These are phyloP conservation scores for Candida nonsorbophila DNA, from an alignment of 805 yeast species.

Conservation along the genomic window DNA sequence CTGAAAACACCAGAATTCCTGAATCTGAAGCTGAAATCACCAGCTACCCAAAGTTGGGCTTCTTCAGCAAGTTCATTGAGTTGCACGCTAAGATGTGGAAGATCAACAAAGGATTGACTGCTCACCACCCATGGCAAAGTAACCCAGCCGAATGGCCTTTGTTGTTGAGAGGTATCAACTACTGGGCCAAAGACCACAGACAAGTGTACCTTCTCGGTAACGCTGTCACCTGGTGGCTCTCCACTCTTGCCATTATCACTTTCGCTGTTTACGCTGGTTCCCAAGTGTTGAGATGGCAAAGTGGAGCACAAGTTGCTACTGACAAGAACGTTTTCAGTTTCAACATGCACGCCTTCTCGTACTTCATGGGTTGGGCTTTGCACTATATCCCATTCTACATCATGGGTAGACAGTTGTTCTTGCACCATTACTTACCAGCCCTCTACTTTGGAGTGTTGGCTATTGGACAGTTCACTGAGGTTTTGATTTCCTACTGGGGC, in stretches of 20 bases:
- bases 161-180: conserved; percentile 71
- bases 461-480: conserved; percentile 62
- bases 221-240: conserved; percentile 75
- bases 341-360: conserved; percentile 58
- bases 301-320: conserved; percentile 36
- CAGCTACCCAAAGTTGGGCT: conserved; percentile 48
- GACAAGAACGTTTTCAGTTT: conserved; percentile 57
- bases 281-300: conserved; percentile 58
- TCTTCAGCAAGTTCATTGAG: conserved; percentile 59
- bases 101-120: conserved; percentile 63
- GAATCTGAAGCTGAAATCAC: conserved; percentile 17
- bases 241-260: conserved; percentile 46
- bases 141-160: conserved; percentile 72
- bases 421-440: conserved; percentile 93
- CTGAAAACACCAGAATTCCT: conserved; percentile 46
- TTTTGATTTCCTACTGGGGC: conserved; percentile 38
- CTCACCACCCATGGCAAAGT: conserved; percentile 68
- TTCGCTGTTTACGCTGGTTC: conserved; percentile 46
- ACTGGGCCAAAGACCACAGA: conserved; percentile 60
- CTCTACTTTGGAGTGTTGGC: conserved; percentile 81
- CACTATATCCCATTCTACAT: conserved; percentile 75
- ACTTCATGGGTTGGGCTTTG: conserved; percentile 62
- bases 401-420: conserved; percentile 89
- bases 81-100: conserved; percentile 74
- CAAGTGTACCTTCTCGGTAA: conserved; percentile 74